Evolutionary conservation across 2,329 filamentous ascomycete species (phyloP).

Genomic region (Fusarium circinatum): DNA sequence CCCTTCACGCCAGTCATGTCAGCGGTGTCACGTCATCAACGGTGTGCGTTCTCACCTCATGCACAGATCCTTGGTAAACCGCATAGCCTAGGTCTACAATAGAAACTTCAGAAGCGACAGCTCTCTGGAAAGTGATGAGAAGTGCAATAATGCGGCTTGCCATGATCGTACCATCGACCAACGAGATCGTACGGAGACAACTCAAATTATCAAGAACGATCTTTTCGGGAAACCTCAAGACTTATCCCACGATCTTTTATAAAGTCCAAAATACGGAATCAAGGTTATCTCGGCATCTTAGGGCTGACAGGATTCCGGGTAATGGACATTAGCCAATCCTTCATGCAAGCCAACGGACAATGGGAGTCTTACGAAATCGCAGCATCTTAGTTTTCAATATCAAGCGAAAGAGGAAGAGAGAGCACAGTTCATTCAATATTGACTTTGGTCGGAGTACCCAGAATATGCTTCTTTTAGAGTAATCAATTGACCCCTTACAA

Average conservation of each 20-base stretch:
- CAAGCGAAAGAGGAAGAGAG: rapidly evolving
- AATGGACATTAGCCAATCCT: neutral
- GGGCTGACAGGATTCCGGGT: neutral
- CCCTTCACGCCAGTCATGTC: neutral
- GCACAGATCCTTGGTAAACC: neutral
- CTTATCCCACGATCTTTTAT: neutral
- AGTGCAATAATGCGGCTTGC: neutral
- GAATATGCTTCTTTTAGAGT: neutral
- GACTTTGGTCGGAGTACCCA: rapidly evolving
- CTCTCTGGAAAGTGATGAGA: neutral
- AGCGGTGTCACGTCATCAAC: neutral
- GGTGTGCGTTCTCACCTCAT: neutral
- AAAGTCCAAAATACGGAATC: too few species aligned
- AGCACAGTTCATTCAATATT: neutral
- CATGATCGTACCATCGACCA: neutral
- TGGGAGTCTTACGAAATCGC: neutral
- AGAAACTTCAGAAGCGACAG: neutral
- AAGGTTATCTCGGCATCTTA: neutral
- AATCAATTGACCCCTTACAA: neutral
- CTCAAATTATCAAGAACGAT: neutral
- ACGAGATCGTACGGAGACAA: neutral
- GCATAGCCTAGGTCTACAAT: neutral
- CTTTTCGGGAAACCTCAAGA: too few species aligned
- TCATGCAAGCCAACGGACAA: neutral
- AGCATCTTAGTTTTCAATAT: neutral